Evolutionary conservation across 2,329 filamentous ascomycete genomes (phyloP), one percentile per base, ranked within the genome.

Genomic region (Niveomyces coronatus): DNA sequence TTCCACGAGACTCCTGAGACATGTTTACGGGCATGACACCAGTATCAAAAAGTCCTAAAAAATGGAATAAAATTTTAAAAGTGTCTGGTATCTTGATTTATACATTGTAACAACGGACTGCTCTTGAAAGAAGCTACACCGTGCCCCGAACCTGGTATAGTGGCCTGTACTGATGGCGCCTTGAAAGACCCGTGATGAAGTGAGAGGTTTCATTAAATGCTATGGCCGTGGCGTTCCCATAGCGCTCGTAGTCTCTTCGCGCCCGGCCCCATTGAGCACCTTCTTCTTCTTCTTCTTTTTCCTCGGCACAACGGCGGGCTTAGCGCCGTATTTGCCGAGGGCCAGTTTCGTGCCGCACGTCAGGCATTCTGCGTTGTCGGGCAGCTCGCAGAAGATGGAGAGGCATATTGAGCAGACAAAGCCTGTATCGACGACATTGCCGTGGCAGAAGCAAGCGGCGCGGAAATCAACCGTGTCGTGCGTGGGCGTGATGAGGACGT

Each of bases 381-480:
- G 74, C 2, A 71, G 58, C 50, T 75, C 68, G 62, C 87, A 94
- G 57, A 94, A 94, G 51, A 94, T 98, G 58, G 85, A 94, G 31
- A 98, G 67, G 55, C 91, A 98, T 49, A 98, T 87, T 44, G 85
- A 94, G 66, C 91, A 98, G 26, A 98, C 89, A 56, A 85, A 98
- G 8, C 88, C 91, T 2, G 88, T 77, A 60, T 95, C 86, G 30
- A 98, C 82, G 15, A 96, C 86, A 24, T 76, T 77, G 35, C 89
- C 74, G 62, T 98, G 91, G 57, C 91, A 98, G 64, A 98, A 98
- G 57, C 91, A 98, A 4, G 91, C 91, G n/a, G 93, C 89, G 30
- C 91, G 78, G 57, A 98, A 98, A 62, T 98, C 93, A 30, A 98
- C 87, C 31, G 82, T 79, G 40, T 88, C 83, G 26, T 85, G 80